Evolutionary conservation across 169 alveolate species (phyloP), one percentile per base, ranked within the genome.

Genomic region (Cryptosporidium parvum): DNA sequence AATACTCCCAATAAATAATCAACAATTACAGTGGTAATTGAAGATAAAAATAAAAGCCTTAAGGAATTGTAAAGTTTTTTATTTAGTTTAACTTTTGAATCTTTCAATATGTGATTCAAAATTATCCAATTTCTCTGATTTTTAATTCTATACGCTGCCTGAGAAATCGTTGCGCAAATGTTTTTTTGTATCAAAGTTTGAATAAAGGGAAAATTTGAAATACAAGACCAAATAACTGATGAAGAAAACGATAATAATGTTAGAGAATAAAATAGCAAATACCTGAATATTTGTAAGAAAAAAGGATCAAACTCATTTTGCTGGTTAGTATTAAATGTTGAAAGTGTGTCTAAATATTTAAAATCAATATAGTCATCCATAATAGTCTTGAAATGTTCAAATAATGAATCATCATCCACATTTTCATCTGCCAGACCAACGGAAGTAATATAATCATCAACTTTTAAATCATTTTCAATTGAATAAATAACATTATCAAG

Each of bases 81-180:
- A 16, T 80, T 80, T 35, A 23, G 68, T 14, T 75, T 75, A 58
- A 56, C 29, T 52, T 39, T 23, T 39, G 33, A 31, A 35, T 23
- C 31, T 26, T n/a, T 80, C 23, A 62, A 35, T 26, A 80, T 26
- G 8, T 80, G 56, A 23, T 80, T 45, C 37, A 80, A 44, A 14
- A 80, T 65, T 44, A 80, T 80, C 89, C 89, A 80, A 23, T 80
- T 59, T 62, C 89, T 80, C 44, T 80, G 89, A 21, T 42, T 80
- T 33, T 80, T 80, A 31, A 80, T 26, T 65, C 65, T 80, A 61
- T 31, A 80, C 44, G 89, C 89, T 21, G 70, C 45, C 26, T 65
- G 80, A 44, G 73, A 62, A 45, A 80, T 59, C 4, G 89, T 80
- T 37, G 75, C 75, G 9, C 80, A 80, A 12, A 80, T 62, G 42